Conservation (phyloP, 345 rosid genomes). For the Jatropha curcas region DNA sequence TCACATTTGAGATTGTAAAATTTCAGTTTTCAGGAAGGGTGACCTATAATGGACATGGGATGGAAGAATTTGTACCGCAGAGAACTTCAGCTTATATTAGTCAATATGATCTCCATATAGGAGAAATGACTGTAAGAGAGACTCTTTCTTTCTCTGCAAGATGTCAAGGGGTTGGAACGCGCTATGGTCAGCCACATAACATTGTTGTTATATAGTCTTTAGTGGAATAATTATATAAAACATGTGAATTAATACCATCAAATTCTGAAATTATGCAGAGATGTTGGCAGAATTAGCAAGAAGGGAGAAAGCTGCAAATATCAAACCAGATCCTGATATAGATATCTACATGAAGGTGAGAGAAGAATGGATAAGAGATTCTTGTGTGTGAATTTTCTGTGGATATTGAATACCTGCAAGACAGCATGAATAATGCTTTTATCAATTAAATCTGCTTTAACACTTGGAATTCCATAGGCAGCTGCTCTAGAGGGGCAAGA, state of each 20-base stretch:
- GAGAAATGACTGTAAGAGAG: constrained; percentile 69
- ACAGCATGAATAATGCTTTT: neutral
- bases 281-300: constrained; percentile 69
- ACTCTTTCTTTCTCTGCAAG: constrained; percentile 62
- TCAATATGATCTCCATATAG: constrained; percentile 60
- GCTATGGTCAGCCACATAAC: constrained; percentile 43
- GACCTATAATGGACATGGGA: constrained; percentile 60
- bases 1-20: constrained; percentile 1
- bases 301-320: constrained; percentile 80
- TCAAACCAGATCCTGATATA: constrained; percentile 83
- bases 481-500: constrained; percentile 66
- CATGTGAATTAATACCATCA: no score
- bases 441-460: neutral
- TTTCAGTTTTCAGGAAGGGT: constrained; percentile 57
- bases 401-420: neutral
- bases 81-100: constrained; percentile 63
- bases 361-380: neutral
- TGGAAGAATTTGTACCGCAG: constrained; percentile 66
- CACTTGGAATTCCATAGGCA: constrained; percentile 47
- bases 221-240: no score
- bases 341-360: constrained; percentile 82
- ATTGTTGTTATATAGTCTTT: neutral
- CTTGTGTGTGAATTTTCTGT: neutral
- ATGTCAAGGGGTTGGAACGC: constrained; percentile 66
- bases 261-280: constrained; percentile 39